Evolutionary conservation across 257 asterid genomes (phyloP).

Genomic region (Pogostemon cablin): DNA sequence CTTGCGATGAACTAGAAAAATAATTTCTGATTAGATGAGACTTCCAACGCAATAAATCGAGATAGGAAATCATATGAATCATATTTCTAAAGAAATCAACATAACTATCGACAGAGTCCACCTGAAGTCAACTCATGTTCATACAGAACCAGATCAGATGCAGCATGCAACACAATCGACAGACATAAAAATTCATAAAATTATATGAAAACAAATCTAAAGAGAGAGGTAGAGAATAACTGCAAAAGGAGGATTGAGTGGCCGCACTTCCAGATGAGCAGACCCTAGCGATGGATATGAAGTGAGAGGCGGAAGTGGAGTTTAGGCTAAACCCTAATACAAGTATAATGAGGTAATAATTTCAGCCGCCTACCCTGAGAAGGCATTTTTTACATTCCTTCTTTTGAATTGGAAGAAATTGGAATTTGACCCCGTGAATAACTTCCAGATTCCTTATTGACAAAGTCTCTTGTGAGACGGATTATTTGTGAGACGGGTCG

Average conservation of each 20-base stretch:
- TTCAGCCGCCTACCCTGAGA: not conserved
- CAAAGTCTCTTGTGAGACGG: too few relatives aligned
- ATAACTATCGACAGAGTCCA: not conserved
- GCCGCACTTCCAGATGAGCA: not conserved
- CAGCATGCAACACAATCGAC: not conserved
- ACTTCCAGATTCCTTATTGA: not conserved
- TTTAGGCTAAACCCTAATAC: conserved; percentile 31
- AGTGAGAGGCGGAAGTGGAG: not conserved
- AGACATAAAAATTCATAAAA: not conserved
- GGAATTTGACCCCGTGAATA: not conserved
- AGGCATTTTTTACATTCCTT: not conserved
- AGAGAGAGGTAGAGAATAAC: conserved; percentile 3
- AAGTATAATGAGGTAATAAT: not conserved
- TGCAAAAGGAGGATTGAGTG: not conserved
- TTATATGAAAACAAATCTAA: not conserved
- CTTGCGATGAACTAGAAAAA: too few relatives aligned
- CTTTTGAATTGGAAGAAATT: not conserved
- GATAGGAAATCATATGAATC: too few relatives aligned
- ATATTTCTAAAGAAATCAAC: not conserved
- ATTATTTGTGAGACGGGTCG: too few relatives aligned
- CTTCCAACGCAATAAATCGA: too few relatives aligned
- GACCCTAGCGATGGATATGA: conserved; percentile 5
- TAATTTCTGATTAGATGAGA: too few relatives aligned
- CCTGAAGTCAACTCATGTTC: not conserved
- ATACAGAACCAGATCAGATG: not conserved